A percentile compares a stretch with the other conserved stretches of the same genome.
These are phyloP conservation scores for Leccinum disarticulatum DNA, from an alignment of 768 basidiomycete species.

Conservation along the genomic window DNA sequence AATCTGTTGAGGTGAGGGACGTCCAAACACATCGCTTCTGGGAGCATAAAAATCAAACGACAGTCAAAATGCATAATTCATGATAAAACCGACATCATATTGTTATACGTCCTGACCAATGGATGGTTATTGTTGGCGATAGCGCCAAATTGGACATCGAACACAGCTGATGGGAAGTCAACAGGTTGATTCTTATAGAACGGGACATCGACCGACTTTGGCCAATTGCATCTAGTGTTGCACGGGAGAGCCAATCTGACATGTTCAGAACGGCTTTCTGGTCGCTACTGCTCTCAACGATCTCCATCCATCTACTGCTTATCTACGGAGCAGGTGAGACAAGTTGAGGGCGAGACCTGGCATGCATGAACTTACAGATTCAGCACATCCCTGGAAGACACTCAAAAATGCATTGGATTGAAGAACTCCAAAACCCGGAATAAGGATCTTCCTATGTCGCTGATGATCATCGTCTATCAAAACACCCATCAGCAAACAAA, in stretches of 20 bases:
- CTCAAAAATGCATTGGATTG: slow-evolving; percentile 51
- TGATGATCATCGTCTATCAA: slow-evolving; percentile 42
- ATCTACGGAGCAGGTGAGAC: not conserved
- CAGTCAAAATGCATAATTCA: slow-evolving; percentile 4
- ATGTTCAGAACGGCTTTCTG: not conserved
- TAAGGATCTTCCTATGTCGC: slow-evolving; percentile 54
- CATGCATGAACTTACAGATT: slow-evolving; percentile 18
- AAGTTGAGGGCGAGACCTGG: not conserved
- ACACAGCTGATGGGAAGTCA: slow-evolving; percentile 14
- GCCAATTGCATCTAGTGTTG: slow-evolving; percentile 38
- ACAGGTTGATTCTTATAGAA: not conserved
- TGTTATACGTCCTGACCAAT: slow-evolving; percentile 10
- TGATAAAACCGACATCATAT: slow-evolving; percentile 10
- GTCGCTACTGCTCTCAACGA: not conserved
- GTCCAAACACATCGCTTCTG: slow-evolving; percentile 19
- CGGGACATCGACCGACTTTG: slow-evolving; percentile 32
- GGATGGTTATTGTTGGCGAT: slow-evolving; percentile 12
- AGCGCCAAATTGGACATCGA: slow-evolving; percentile 46
- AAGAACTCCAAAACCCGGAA: slow-evolving; percentile 52
- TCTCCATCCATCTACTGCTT: not conserved
- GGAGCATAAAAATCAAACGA: slow-evolving; percentile 4
- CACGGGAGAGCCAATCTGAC: not conserved
- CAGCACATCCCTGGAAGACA: slow-evolving; percentile 43
- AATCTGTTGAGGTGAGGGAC: slow-evolving; percentile 15
- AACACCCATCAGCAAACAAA: not conserved